These are phyloP conservation scores for Aspergillus sp. DNA, from an alignment of 2,329 filamentous ascomycete species.

Conservation along the genomic window DNA sequence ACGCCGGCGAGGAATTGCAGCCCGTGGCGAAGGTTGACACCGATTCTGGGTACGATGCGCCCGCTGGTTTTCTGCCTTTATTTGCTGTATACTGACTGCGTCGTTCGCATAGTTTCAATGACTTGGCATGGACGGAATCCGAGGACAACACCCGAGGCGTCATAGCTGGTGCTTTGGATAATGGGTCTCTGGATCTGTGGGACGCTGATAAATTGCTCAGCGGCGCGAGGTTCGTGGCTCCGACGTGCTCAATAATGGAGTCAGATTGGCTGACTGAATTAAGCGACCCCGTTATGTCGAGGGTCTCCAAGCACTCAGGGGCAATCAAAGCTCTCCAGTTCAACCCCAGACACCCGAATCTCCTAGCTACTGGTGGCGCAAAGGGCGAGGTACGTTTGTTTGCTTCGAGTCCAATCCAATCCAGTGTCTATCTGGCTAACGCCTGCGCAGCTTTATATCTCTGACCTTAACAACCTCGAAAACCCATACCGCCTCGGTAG, in stretches of 20 bases:
- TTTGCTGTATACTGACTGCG: conserved; percentile 12
- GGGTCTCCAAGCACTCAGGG: conserved; percentile 81
- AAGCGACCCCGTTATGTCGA: conserved; percentile 70
- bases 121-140: conserved; percentile 85
- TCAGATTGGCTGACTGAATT: conserved; percentile 9
- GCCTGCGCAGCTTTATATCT: conserved; percentile 61
- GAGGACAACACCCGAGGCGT: conserved; percentile 74
- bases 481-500: conserved; percentile 86
- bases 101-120: conserved; percentile 66
- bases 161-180: conserved; percentile 91
- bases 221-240: conserved; percentile 38
- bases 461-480: conserved; percentile 81
- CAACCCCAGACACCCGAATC: conserved; percentile 83
- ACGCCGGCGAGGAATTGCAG: conserved; percentile 72
- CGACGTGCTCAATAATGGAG: no score
- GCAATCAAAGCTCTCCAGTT: conserved; percentile 93
- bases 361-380: conserved; percentile 82
- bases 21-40: conserved; percentile 74
- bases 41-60: conserved; percentile 65
- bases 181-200: conserved; percentile 87
- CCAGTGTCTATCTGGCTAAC: conserved; percentile 3
- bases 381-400: conserved; percentile 67
- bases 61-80: not conserved
- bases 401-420: not conserved
- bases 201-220: conserved; percentile 63